Evolutionary conservation across 441 rosid species (phyloP), one percentile per base, ranked within the genome.

Genomic region (Eruca vesicaria): DNA sequence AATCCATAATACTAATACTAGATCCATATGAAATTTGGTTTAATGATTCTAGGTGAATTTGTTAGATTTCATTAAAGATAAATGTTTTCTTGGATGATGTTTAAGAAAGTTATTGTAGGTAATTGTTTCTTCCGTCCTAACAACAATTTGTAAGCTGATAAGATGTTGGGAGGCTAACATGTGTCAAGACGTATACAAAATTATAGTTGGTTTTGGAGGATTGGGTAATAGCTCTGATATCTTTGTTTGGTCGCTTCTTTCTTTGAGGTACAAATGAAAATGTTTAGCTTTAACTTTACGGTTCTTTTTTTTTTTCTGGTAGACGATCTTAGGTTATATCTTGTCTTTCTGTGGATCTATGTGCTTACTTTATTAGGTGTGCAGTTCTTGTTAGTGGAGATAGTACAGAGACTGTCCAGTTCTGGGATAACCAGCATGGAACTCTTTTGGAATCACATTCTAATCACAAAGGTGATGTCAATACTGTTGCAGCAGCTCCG

Each of bases 321-420:
- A 50, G 56, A 21, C 18, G 56, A 50, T 16, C 23, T 50, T 45
- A 9, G 53, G 53, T n/a, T n/a, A n/a, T n/a, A n/a, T n/a, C n/a
- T n/a, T n/a, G 15, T 45, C 53, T 45, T 9, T 15, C 56, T n/a
- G n/a, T n/a, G n/a, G n/a, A n/a, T n/a, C n/a, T n/a, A n/a, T n/a
- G 18, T 50, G 11, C 2, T 50, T 50, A 3, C 64, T 58, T 41
- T 74, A 78, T 66, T 71, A 93, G 98, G 73, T 83, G 86, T 31
- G 99, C 92, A 55, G 92, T 90, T 64, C 87, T 96, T 82, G 94
- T 93, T 61, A 93, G 99, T 81, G 99, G 91, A 56, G 97, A 96
- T 84, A 91, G 99, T 81, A 75, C 82, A 26, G 98, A 98, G 43
- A 85, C 82, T 81, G 98, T 96, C 80, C 97, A 93, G 71, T 93